Percentiles rank a stretch among this genome's conserved stretches.
phyloP scores from a whole-genome alignment of 2,329 filamentous ascomycete species.

The Dothideomycetes sp. region DNA sequence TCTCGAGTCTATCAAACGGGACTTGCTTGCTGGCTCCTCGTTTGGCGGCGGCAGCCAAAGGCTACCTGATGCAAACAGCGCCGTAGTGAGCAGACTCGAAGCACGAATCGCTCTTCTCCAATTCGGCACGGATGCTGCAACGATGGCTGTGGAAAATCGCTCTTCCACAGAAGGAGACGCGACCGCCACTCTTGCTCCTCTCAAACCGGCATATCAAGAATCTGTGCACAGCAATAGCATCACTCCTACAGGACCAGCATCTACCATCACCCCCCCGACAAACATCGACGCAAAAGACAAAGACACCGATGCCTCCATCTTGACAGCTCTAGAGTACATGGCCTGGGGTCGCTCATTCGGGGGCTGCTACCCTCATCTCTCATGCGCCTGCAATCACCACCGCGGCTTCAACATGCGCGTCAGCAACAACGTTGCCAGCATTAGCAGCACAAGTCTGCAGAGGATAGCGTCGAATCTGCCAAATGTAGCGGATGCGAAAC shows the following conservation, averaged over 20 bases:
- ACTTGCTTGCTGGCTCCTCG: neutral
- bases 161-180: neutral
- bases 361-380: neutral
- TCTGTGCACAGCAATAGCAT: no score
- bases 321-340: neutral
- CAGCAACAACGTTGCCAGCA: neutral
- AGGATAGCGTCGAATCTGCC: neutral
- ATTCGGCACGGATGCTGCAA: neutral
- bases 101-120: neutral
- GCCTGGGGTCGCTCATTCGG: neutral
- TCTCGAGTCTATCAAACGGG: neutral
- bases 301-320: neutral
- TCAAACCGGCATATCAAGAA: no score
- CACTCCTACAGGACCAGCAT: no score
- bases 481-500: neutral
- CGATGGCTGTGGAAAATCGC: neutral
- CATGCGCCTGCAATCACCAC: neutral
- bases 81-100: neutral
- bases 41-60: no score
- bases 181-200: no score
- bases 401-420: neutral
- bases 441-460: no score
- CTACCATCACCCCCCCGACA: neutral
- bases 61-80: neutral
- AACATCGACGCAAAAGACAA: neutral